Conservation (phyloP, 805 yeast genomes). For the Monosporozyma aquatica region DNA sequence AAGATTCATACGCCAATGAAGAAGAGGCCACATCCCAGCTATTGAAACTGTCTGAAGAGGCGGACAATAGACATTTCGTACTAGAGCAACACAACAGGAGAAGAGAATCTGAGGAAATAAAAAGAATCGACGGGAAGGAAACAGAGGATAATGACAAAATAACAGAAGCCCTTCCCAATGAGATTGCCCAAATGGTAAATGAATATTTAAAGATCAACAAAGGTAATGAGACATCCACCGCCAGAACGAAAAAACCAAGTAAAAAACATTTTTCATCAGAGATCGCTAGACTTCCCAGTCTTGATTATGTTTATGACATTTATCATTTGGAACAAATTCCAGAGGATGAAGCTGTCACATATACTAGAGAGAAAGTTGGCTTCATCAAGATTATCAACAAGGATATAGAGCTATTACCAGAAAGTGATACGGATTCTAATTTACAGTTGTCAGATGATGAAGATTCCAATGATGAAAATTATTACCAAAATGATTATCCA, state of each 20-base stretch:
- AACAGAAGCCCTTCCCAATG: slow-evolving; percentile 40
- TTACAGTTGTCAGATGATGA: slow-evolving; percentile 56
- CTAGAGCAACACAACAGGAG: slow-evolving; percentile 24
- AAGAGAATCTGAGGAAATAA: slow-evolving; percentile 14
- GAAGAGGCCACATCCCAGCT: slow-evolving; percentile 22
- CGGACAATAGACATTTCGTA: slow-evolving; percentile 21
- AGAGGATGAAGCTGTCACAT: slow-evolving; percentile 39
- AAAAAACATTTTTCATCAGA: slow-evolving; percentile 15
- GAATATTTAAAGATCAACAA: slow-evolving; percentile 42
- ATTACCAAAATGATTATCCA: slow-evolving; percentile 88
- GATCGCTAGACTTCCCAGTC: slow-evolving; percentile 19
- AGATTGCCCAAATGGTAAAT: slow-evolving; percentile 66
- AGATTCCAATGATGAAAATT: slow-evolving; percentile 86
- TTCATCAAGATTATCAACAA: slow-evolving; percentile 37
- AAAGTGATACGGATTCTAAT: slow-evolving; percentile 34
- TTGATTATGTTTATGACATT: slow-evolving; percentile 89
- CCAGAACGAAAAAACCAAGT: slow-evolving; percentile 20
- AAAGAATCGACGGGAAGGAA: slow-evolving; percentile 4
- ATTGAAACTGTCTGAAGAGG: slow-evolving; percentile 17
- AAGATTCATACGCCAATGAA: slow-evolving; percentile 22
- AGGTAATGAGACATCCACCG: slow-evolving; percentile 11
- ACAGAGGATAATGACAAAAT: slow-evolving; percentile 5
- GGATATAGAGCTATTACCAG: slow-evolving; percentile 29
- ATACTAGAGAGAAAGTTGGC: slow-evolving; percentile 30
- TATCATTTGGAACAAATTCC: slow-evolving; percentile 59